Conservation (phyloP, 225 moss, liverwort and hornwort genomes). For the Bryum argenteum region DNA sequence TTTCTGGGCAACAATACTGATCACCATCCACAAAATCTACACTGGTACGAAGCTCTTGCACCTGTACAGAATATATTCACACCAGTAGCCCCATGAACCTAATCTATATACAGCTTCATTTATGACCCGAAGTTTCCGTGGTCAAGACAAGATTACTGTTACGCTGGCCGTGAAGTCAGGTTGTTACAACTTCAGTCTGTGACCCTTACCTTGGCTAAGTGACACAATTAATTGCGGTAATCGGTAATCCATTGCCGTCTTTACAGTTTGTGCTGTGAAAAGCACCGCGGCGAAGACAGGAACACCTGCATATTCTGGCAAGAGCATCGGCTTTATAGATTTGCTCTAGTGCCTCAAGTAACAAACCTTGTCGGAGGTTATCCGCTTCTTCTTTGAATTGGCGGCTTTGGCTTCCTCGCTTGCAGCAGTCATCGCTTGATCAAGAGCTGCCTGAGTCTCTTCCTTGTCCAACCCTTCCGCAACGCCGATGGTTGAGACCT, state of each 20-base stretch:
- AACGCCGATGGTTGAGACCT: conserved; percentile 82
- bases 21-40: conserved; percentile 11
- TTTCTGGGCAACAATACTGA: conserved; percentile 19
- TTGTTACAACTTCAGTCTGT: not conserved
- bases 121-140: not conserved
- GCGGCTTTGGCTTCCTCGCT: conserved; percentile 73
- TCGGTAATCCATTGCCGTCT: conserved; percentile 26
- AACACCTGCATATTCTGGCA: conserved; percentile 1
- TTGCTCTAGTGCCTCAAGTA: conserved; percentile 43
- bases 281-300: not conserved
- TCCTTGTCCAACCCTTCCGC: conserved; percentile 74
- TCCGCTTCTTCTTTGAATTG: conserved; percentile 51
- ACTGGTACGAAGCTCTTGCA: conserved; percentile 20
- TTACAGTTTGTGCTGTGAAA: not conserved
- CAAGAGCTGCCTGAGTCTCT: conserved; percentile 67
- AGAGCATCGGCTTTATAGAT: conserved; percentile 11
- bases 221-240: conserved; percentile 17
- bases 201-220: conserved; percentile 20
- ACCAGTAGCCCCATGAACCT: conserved; percentile 18
- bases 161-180: no score
- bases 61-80: conserved; percentile 22
- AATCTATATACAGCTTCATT: conserved; percentile 22
- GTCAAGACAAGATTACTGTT: conserved; percentile 14
- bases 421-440: conserved; percentile 70
- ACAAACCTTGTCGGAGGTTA: conserved; percentile 44